Conservation (phyloP, 768 basidiomycete species). For the Cytidiella melzeri region DNA sequence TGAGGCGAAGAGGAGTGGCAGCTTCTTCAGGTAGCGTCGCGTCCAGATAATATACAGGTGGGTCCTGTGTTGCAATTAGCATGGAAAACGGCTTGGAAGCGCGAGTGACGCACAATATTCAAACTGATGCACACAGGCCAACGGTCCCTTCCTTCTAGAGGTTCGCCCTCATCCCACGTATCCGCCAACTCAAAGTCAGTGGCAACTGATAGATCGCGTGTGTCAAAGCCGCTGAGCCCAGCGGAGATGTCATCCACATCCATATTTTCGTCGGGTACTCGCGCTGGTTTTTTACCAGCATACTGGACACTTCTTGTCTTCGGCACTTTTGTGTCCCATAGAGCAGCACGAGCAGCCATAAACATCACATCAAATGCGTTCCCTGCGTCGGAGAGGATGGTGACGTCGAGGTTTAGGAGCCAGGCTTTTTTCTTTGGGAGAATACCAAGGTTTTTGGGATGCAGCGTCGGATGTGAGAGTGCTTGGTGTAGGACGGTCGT, state of each 20-base stretch:
- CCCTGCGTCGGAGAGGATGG: constrained; percentile 68
- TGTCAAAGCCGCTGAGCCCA: constrained; percentile 50
- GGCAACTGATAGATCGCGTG: constrained; percentile 41
- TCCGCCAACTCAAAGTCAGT: constrained; percentile 85
- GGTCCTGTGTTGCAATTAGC: constrained; percentile 37
- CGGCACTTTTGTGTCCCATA: constrained; percentile 80
- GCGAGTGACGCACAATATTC: constrained; percentile 52
- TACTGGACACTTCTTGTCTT: constrained; percentile 68
- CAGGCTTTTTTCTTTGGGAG: constrained; percentile 55
- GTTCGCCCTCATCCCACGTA: constrained; percentile 81
- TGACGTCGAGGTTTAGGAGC: constrained; percentile 70
- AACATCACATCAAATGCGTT: constrained; percentile 76
- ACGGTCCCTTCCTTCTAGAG: constrained; percentile 48
- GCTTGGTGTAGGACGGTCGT: constrained; percentile 56
- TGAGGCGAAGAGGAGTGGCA: constrained; percentile 52
- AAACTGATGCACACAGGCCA: constrained; percentile 80
- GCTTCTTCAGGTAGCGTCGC: constrained; percentile 69
- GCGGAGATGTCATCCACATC: constrained; percentile 41
- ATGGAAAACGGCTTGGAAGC: neutral
- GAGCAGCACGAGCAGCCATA: constrained; percentile 69
- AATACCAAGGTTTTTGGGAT: constrained; percentile 55
- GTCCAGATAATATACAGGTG: constrained; percentile 64
- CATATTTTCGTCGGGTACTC: constrained; percentile 37
- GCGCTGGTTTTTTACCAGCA: constrained; percentile 29
- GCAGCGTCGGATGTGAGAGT: constrained; percentile 59